Conservation (phyloP, 1,284 basidiomycete species). For the Malassezia cuniculi region DNA sequence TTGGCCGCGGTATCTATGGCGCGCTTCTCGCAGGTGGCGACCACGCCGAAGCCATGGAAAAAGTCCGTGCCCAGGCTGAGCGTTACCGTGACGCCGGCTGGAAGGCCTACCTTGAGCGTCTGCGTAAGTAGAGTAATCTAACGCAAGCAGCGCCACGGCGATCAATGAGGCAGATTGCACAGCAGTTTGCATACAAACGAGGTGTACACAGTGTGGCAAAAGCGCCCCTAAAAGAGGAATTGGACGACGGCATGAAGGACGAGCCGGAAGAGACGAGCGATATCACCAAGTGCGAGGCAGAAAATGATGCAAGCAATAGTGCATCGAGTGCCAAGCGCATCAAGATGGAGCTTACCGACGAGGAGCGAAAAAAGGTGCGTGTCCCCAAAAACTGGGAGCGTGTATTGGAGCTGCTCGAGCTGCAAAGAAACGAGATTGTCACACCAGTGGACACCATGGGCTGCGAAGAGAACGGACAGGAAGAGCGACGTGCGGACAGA, state of each 20-base stretch:
- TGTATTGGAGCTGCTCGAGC: slow-evolving; percentile 19
- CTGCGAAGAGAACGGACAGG: slow-evolving; percentile 36
- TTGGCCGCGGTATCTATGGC: slow-evolving; percentile 88
- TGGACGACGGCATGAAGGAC: not conserved
- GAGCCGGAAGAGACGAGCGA: not conserved
- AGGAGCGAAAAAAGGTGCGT: slow-evolving; percentile 20
- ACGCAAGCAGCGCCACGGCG: slow-evolving; percentile 1
- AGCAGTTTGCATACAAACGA: not conserved
- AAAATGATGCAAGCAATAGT: slow-evolving; percentile 2
- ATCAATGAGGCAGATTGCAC: not conserved
- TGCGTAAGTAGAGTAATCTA: slow-evolving; percentile 2
- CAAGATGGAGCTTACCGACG: slow-evolving; percentile 33
- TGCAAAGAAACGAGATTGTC: slow-evolving; percentile 30
- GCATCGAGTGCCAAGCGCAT: slow-evolving; percentile 28
- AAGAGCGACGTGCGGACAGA: slow-evolving; percentile 24
- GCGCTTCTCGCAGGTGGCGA: slow-evolving; percentile 45
- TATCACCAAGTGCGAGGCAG: not conserved
- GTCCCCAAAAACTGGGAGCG: slow-evolving; percentile 30
- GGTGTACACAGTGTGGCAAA: not conserved
- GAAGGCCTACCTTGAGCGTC: slow-evolving; percentile 64
- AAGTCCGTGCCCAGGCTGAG: slow-evolving; percentile 60
- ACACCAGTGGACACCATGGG: slow-evolving; percentile 45
- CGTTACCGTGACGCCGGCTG: slow-evolving; percentile 77
- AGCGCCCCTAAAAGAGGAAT: not conserved
- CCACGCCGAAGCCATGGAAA: slow-evolving; percentile 47